These are phyloP conservation scores for Fonsecaea monophora DNA, from an alignment of 2,329 filamentous ascomycete genomes.

Conservation along the genomic window DNA sequence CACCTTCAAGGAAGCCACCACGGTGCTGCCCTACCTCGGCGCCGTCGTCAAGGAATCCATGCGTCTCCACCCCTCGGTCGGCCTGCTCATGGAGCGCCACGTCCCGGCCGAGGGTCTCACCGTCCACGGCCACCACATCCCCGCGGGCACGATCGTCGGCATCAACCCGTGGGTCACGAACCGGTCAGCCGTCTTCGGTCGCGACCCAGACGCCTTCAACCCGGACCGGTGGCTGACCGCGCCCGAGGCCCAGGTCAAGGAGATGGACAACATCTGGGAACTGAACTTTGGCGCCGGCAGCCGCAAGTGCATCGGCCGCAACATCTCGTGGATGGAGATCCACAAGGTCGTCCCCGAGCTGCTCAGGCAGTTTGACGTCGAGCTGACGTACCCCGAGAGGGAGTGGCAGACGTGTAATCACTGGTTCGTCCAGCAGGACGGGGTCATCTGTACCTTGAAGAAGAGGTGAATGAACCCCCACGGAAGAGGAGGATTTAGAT, in stretches of 20 bases:
- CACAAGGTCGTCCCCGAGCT: constrained; percentile 41
- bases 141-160: constrained; percentile 34
- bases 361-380: constrained; percentile 30
- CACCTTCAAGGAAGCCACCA: constrained; percentile 40
- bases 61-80: constrained; percentile 40
- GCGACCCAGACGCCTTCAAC: constrained; percentile 37
- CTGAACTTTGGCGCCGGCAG: constrained; percentile 58
- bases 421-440: constrained; percentile 39
- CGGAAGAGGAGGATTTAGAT: no score
- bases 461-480: constrained; percentile 7
- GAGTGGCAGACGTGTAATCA: constrained; percentile 39
- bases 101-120: constrained; percentile 36
- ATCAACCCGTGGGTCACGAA: constrained; percentile 44
- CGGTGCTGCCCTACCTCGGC: constrained; percentile 30
- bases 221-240: constrained; percentile 45
- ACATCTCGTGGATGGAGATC: constrained; percentile 38
- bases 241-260: constrained; percentile 37
- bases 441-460: constrained; percentile 33
- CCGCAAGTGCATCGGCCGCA: constrained; percentile 49
- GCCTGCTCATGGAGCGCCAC: constrained; percentile 40
- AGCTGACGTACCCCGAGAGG: constrained; percentile 34
- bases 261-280: constrained; percentile 47
- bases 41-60: constrained; percentile 36
- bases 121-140: constrained; percentile 33
- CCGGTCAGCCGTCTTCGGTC: constrained; percentile 30